Conservation (phyloP, 2,329 filamentous ascomycete species). For the Cadophora gregata region DNA sequence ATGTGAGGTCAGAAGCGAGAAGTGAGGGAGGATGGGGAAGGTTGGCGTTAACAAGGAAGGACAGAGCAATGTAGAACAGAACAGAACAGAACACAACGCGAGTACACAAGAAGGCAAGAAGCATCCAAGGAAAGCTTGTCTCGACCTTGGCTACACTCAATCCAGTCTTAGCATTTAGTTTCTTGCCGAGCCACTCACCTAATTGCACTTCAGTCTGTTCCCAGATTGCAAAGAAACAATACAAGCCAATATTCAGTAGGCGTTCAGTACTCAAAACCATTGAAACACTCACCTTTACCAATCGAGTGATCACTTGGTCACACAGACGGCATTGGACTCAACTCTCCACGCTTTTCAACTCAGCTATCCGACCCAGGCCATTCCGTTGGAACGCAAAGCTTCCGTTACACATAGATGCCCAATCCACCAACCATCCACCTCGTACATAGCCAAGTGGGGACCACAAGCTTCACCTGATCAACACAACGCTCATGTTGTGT, state of each 20-base stretch:
- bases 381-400: background rate
- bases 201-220: background rate
- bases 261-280: background rate
- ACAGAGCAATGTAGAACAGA: no score
- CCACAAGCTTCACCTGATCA: background rate
- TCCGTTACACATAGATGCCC: background rate
- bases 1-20: background rate
- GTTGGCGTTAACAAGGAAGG: no score
- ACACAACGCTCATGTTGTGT: constrained; percentile 17
- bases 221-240: background rate
- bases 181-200: no score
- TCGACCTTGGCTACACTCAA: no score
- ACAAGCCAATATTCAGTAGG: background rate
- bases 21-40: background rate
- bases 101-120: background rate
- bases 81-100: background rate
- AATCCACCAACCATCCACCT: background rate
- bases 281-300: background rate
- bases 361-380: constrained; percentile 14
- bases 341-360: constrained; percentile 6
- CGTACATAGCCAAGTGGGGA: background rate
- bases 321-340: constrained; percentile 8
- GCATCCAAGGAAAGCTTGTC: background rate
- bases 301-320: background rate
- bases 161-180: no score